Conservation (phyloP, 2,329 filamentous ascomycete genomes). For the Botrytis porri region DNA sequence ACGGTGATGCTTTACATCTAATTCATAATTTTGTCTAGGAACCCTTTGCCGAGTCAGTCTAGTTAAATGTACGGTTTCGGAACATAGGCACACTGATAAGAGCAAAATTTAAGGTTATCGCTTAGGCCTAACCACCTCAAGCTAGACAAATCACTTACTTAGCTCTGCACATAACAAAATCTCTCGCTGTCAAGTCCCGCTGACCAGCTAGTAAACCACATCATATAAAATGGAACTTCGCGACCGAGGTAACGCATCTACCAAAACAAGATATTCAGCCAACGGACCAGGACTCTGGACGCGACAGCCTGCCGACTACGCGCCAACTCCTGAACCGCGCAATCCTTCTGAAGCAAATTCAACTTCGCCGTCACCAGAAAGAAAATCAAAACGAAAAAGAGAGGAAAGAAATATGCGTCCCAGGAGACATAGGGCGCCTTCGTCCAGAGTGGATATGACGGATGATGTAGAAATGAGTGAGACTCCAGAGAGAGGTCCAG, state of each 20-base stretch:
- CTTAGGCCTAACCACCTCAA: slow-evolving; percentile 4
- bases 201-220: not conserved
- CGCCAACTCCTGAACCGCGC: not conserved
- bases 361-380: not conserved
- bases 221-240: slow-evolving; percentile 14
- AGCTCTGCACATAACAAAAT: slow-evolving; percentile 14
- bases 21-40: not conserved
- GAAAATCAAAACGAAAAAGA: slow-evolving; percentile 3
- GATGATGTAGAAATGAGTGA: not conserved
- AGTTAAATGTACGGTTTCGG: not conserved
- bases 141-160: not conserved
- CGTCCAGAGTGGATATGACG: not conserved
- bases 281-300: slow-evolving; percentile 14
- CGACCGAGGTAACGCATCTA: not conserved
- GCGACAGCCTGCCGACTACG: not conserved
- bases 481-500: not conserved
- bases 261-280: slow-evolving; percentile 14
- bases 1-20: not conserved
- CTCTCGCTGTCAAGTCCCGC: slow-evolving; percentile 2
- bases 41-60: not conserved
- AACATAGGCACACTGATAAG: slow-evolving; percentile 7
- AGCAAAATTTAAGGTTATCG: slow-evolving; percentile 10
- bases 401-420: slow-evolving; percentile 2
- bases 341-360: slow-evolving; percentile 1
- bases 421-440: not conserved